Conservation (phyloP, 1,139 yeast genomes). For the Sporopachydermia cereana region DNA sequence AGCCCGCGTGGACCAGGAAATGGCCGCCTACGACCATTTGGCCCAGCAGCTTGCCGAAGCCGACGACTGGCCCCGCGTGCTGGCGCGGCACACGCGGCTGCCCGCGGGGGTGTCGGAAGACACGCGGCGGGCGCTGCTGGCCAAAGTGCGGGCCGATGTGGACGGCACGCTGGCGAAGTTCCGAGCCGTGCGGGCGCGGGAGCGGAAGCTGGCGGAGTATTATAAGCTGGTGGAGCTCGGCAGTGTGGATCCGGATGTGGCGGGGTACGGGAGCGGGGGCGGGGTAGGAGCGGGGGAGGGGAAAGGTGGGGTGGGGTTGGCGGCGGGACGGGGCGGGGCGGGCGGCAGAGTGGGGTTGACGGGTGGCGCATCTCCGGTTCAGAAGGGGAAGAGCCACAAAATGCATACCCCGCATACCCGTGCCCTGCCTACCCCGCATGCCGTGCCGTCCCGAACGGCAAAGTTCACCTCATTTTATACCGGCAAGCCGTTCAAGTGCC, state of each 20-base stretch:
- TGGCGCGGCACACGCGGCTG: not conserved
- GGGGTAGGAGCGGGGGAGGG: not conserved
- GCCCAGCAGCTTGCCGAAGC: slow-evolving; percentile 12
- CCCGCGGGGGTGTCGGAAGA: not conserved
- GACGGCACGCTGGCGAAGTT: not conserved
- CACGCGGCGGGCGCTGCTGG: not conserved
- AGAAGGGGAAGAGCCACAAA: not conserved
- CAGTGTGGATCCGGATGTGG: not conserved
- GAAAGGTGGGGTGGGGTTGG: not conserved
- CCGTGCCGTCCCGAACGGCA: too few relatives aligned
- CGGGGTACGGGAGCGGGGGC: not conserved
- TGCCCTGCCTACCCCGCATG: not conserved
- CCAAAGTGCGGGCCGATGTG: not conserved
- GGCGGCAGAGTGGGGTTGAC: not conserved
- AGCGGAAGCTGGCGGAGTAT: not conserved
- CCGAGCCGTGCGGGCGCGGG: not conserved
- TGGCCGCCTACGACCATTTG: slow-evolving; percentile 37
- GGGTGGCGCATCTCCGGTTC: too few relatives aligned
- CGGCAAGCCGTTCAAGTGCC: too few relatives aligned
- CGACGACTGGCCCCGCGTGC: not conserved
- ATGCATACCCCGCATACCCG: not conserved
- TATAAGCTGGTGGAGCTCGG: not conserved
- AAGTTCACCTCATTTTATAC: too few relatives aligned
- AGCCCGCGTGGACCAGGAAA: slow-evolving; percentile 36
- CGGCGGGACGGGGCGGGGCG: not conserved